Evolutionary conservation across 768 basidiomycete genomes (phyloP), one percentile per base, ranked within the genome.

Genomic region (Baorangia bicolor): DNA sequence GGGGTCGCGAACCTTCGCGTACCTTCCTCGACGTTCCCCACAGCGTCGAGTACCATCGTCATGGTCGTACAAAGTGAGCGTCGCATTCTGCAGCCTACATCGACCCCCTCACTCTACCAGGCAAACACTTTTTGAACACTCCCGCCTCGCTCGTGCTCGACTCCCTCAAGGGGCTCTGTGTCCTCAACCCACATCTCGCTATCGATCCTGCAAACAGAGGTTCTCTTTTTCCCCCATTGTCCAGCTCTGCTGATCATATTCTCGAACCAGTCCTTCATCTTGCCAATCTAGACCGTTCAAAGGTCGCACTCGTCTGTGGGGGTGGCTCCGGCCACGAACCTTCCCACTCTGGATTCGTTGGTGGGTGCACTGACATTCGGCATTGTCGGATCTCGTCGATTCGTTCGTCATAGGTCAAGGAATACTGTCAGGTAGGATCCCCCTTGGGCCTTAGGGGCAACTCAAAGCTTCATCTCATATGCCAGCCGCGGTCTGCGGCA

Each of bases 261-360:
- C 3, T 27, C 12, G 33, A 25, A 7, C 23, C 62, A 88, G 91
- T 90, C 51, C 77, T 92, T 39, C 84, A 87, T 63, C 71, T 83
- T 49, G 74, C 81, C 25, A 61, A 73, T n/a, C 79, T 71, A 31
- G 82, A 88, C 68, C 79, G 74, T 53, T 79, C 81, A 23, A 85
- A 84, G 66, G 92, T 94, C 40, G 82, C 88, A 3, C 75, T 94
- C 14, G 77, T 94, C 62, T 92, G 88, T 63, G 92, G 92, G 10
- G 92, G 92, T 6, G 92, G 92, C 31, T 84, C 87, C 25, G 91
- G 95, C 5, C 95, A 97, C 67, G 95, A 97, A 65, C 95, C 95
- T 8, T 83, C 93, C 16, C 93, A 94, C 72, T 83, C 91, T 5
- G 90, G 84, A 2, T 94, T 90, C 63, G 93, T 96, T n/a, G 94